Percentiles rank a stretch among this genome's conserved stretches.
These are phyloP conservation scores for Fraxinus nigra DNA, from an alignment of 305 asterid species.

Conservation along the genomic window DNA sequence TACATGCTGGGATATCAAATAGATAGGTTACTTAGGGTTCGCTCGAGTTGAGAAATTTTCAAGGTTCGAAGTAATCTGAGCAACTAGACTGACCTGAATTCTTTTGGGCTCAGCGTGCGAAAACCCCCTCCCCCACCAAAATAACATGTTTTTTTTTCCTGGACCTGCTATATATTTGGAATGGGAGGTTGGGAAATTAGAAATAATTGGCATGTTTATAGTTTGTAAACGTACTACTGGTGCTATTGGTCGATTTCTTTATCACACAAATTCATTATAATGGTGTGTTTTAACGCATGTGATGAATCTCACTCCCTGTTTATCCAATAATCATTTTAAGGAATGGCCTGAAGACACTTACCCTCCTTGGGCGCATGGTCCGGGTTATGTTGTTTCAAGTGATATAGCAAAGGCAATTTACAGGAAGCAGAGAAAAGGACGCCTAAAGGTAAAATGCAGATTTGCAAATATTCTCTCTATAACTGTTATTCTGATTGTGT, in stretches of 20 bases:
- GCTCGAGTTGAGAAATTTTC: not conserved
- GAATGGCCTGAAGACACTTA: conserved; percentile 84
- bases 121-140: not conserved
- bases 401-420: conserved; percentile 75
- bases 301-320: conserved; percentile 17
- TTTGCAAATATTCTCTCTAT: not conserved
- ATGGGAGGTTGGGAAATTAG: not conserved
- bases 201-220: not conserved
- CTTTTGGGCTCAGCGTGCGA: not conserved
- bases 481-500: not conserved
- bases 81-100: not conserved
- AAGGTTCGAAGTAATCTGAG: not conserved
- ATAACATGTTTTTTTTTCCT: not conserved
- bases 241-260: not conserved
- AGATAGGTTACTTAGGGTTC: not conserved
- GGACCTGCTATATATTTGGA: not conserved
- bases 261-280: not conserved
- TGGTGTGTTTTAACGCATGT: not conserved
- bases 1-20: not conserved
- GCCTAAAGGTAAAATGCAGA: conserved; percentile 50
- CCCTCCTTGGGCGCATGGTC: conserved; percentile 99
- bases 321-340: conserved; percentile 32
- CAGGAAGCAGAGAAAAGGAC: conserved; percentile 57
- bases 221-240: not conserved
- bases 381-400: conserved; percentile 79